Evolutionary conservation across 768 basidiomycete genomes (phyloP).

Genomic region (Tubosaeta brunneosetosa): DNA sequence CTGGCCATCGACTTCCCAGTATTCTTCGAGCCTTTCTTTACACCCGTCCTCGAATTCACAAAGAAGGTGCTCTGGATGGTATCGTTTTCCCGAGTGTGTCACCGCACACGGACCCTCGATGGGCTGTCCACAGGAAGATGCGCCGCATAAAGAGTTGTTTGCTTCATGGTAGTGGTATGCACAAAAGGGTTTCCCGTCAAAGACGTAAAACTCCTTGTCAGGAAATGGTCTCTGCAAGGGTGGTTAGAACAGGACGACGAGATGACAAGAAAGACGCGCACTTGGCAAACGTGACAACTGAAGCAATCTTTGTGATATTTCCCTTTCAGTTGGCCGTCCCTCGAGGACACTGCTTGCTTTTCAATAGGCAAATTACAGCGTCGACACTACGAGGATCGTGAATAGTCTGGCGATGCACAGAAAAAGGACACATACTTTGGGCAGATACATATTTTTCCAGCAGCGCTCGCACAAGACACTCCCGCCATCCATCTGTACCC

Average conservation of each 20-base stretch:
- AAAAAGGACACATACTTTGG: conserved; percentile 54
- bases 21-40: conserved; percentile 64
- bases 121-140: conserved; percentile 73
- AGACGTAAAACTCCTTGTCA: conserved; percentile 88
- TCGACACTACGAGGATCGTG: conserved; percentile 56
- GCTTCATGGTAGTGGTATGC: conserved; percentile 91
- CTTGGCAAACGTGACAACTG: conserved; percentile 79
- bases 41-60: conserved; percentile 67
- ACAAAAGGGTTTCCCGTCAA: conserved; percentile 86
- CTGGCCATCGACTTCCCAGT: conserved; percentile 83
- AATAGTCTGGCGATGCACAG: not conserved
- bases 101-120: conserved; percentile 94
- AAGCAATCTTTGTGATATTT: conserved; percentile 94
- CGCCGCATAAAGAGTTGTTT: conserved; percentile 84
- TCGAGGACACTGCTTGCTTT: conserved; percentile 83
- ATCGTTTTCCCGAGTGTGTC: conserved; percentile 73
- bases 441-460: conserved; percentile 96
- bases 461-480: conserved; percentile 81
- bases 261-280: conserved; percentile 29
- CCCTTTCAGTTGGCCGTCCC: conserved; percentile 92
- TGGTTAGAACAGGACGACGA: conserved; percentile 1
- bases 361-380: conserved; percentile 85
- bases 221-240: conserved; percentile 74
- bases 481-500: conserved; percentile 75
- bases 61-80: conserved; percentile 83